phyloP scores from a whole-genome alignment of 257 asterid species.

The Lavandula angustifolia region DNA sequence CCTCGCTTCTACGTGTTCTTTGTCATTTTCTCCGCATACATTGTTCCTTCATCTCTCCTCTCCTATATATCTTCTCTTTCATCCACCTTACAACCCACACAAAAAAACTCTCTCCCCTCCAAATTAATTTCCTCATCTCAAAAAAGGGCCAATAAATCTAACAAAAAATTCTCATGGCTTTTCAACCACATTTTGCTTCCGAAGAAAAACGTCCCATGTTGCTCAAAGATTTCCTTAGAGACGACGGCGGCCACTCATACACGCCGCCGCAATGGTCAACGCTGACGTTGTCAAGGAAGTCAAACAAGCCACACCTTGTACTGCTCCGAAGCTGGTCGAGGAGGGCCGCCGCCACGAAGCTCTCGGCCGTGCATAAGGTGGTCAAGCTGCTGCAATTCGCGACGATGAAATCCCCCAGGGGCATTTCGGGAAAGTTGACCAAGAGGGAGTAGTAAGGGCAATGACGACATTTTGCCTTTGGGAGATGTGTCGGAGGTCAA shows the following conservation, averaged over 20 bases:
- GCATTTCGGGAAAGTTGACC: constrained; percentile 43
- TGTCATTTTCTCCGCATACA: constrained; percentile 52
- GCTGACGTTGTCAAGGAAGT: constrained; percentile 8
- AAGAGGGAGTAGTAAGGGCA: constrained; percentile 17
- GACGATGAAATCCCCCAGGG: constrained; percentile 43
- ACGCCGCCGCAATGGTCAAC: constrained; percentile 7
- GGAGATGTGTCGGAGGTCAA: constrained; percentile 18
- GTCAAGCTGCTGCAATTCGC: constrained; percentile 54
- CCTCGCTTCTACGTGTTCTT: constrained; percentile 52
- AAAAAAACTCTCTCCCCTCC: not conserved
- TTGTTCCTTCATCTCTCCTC: constrained; percentile 21
- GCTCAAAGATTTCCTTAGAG: constrained; percentile 71
- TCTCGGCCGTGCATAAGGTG: constrained; percentile 59
- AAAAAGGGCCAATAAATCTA: not conserved
- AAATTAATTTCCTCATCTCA: not conserved
- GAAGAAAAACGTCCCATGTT: constrained; percentile 48
- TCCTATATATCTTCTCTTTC: constrained; percentile 23
- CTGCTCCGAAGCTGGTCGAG: constrained; percentile 55
- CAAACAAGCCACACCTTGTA: constrained; percentile 34
- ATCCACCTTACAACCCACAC: constrained; percentile 15
- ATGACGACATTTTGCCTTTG: not conserved
- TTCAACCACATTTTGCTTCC: constrained; percentile 26
- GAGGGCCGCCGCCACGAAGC: constrained; percentile 56
- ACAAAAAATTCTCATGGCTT: constrained; percentile 35
- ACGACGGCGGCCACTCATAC: constrained; percentile 38